A percentile compares a stretch with the other conserved stretches of the same genome.
These are phyloP conservation scores for Sextonia rubra DNA, from an alignment of 164 flowering plant genomes.

Conservation along the genomic window DNA sequence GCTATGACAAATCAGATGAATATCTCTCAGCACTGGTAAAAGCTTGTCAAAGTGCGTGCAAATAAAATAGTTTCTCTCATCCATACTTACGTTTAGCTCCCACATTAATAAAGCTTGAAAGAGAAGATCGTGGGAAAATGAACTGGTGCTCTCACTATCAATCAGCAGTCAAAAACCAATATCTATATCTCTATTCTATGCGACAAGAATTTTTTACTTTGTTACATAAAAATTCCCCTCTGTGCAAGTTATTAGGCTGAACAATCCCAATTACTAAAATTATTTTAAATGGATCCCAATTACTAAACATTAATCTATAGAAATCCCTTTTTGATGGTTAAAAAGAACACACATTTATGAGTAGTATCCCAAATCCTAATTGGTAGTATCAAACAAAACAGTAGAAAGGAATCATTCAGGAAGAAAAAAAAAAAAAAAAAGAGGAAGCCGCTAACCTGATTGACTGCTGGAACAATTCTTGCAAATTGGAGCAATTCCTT, in stretches of 20 bases:
- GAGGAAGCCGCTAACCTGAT: constrained; percentile 45
- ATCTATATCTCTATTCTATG: background rate
- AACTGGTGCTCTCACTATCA: background rate
- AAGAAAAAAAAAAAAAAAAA: background rate
- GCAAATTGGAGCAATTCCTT: constrained; percentile 68
- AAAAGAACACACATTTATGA: background rate
- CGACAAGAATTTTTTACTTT: background rate
- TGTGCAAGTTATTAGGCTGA: background rate
- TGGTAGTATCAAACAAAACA: background rate
- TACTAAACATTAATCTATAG: background rate
- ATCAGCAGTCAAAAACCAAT: background rate
- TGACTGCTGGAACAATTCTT: constrained; percentile 69
- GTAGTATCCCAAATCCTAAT: background rate
- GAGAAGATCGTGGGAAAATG: background rate
- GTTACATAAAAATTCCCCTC: background rate
- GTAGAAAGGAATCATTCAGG: background rate
- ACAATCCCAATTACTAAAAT: background rate
- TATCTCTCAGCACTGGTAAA: too few relatives aligned
- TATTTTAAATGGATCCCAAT: background rate
- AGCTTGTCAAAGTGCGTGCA: background rate
- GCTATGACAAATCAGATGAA: too few relatives aligned
- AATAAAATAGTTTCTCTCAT: background rate
- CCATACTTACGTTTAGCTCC: background rate
- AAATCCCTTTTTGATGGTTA: too few relatives aligned
- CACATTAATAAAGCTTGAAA: background rate